Percentiles rank a stretch among this genome's conserved stretches.
Conservation (phyloP, 345 rosid genomes). For the Conringia planisiliqua region DNA sequence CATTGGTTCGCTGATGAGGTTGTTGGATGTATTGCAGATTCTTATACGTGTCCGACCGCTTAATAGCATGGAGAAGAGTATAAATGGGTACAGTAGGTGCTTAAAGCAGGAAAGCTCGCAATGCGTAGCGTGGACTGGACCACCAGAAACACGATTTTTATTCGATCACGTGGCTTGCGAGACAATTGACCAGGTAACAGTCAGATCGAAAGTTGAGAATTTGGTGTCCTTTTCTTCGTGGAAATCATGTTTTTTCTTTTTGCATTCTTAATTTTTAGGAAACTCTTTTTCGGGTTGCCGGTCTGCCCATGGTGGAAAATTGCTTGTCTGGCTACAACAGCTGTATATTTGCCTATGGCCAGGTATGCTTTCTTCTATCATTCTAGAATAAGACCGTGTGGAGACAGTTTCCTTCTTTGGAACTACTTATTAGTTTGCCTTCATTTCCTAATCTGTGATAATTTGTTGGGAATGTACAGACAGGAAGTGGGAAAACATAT, state of each 20-base stretch:
- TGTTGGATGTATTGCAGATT: slow-evolving; percentile 43
- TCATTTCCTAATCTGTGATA: neutral
- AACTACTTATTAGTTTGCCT: neutral
- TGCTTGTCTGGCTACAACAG: slow-evolving; percentile 97
- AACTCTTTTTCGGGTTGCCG: slow-evolving; percentile 78
- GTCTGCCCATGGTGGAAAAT: slow-evolving; percentile 93
- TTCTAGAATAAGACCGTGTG: neutral
- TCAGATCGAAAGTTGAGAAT: neutral
- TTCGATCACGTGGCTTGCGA: slow-evolving; percentile 96
- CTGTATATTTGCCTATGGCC: slow-evolving; percentile 98
- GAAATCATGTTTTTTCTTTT: neutral
- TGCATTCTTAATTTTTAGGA: slow-evolving; percentile 50
- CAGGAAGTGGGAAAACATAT: slow-evolving; percentile 98
- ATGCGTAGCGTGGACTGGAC: slow-evolving; percentile 77
- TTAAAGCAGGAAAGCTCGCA: slow-evolving; percentile 91
- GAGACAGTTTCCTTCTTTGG: slow-evolving; percentile 5
- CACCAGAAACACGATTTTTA: slow-evolving; percentile 78
- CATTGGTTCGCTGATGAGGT: neutral
- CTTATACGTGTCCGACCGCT: slow-evolving; percentile 87
- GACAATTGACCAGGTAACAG: slow-evolving; percentile 77
- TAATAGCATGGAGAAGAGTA: slow-evolving; percentile 70
- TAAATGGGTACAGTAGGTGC: slow-evolving; percentile 72
- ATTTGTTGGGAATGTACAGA: slow-evolving; percentile 47
- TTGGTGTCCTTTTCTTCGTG: neutral
- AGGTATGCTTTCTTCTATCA: slow-evolving; percentile 50